A percentile compares a stretch with the other conserved stretches of the same genome.
Conservation (phyloP, 2,329 filamentous ascomycete species). For the Alternaria ventricosa region DNA sequence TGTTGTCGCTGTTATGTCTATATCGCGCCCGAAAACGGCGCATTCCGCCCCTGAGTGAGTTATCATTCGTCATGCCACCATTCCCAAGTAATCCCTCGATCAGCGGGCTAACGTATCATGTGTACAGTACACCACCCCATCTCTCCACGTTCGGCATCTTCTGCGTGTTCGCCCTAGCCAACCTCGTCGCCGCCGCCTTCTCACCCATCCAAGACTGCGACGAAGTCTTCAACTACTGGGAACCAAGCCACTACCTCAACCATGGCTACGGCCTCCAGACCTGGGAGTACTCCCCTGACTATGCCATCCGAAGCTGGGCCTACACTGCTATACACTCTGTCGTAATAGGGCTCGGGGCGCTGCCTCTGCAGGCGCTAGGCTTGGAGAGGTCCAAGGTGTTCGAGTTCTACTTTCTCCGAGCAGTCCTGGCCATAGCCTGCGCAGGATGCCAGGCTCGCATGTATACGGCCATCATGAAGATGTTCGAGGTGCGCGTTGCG, state of each 20-base stretch:
- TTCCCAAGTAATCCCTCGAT: no score
- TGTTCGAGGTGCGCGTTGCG: conserved; percentile 82
- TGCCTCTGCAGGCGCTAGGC: conserved; percentile 51
- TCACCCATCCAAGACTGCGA: conserved; percentile 97
- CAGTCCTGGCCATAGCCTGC: conserved; percentile 75
- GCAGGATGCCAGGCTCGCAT: conserved; percentile 82
- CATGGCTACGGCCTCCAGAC: conserved; percentile 95
- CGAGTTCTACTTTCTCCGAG: conserved; percentile 89
- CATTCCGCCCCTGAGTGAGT: conserved; percentile 1
- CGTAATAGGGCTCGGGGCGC: conserved; percentile 69
- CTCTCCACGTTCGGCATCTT: conserved; percentile 78
- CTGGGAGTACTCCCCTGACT: conserved; percentile 97
- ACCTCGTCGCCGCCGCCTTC: conserved; percentile 77
- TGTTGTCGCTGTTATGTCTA: background rate
- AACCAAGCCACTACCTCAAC: conserved; percentile 90
- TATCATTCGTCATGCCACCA: no score
- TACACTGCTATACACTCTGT: conserved; percentile 83
- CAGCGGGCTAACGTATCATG: conserved; percentile 3
- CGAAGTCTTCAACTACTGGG: conserved; percentile 99
- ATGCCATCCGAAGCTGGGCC: conserved; percentile 93
- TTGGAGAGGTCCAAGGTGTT: conserved; percentile 51
- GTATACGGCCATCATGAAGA: conserved; percentile 77
- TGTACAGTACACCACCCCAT: conserved; percentile 22
- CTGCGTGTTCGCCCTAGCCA: conserved; percentile 77
- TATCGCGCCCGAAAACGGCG: conserved; percentile 2